These are phyloP conservation scores for Pleurotus platypus DNA, from an alignment of 768 basidiomycete species.

Conservation along the genomic window DNA sequence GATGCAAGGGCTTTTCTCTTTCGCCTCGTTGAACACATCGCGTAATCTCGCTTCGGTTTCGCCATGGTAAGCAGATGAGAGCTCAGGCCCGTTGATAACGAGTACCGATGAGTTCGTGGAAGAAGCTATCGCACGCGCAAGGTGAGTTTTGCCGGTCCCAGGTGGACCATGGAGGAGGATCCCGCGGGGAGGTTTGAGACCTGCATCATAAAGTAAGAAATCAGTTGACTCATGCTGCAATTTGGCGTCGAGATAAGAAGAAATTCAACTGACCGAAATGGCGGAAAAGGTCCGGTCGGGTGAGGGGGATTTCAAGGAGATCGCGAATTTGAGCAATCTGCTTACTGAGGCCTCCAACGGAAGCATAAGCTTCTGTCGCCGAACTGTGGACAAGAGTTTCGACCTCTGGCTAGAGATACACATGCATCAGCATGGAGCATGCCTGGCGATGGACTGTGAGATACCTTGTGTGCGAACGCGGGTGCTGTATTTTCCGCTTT, in stretches of 20 bases:
- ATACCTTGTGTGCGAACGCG: slow-evolving; percentile 32
- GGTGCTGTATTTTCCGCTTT: slow-evolving; percentile 1
- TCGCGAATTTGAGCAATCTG: slow-evolving; percentile 86
- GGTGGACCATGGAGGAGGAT: slow-evolving; percentile 94
- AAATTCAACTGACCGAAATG: slow-evolving; percentile 55
- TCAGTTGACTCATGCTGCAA: neutral
- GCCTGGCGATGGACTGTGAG: slow-evolving; percentile 6
- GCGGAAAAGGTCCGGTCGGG: slow-evolving; percentile 74
- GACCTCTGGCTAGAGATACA: slow-evolving; percentile 35
- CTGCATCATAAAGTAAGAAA: slow-evolving; percentile 24
- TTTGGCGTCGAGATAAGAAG: slow-evolving; percentile 7
- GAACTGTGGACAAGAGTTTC: slow-evolving; percentile 43
- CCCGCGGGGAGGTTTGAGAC: slow-evolving; percentile 94
- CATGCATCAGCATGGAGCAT: neutral
- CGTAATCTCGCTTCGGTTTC: slow-evolving; percentile 92
- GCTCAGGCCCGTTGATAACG: slow-evolving; percentile 91
- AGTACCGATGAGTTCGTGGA: slow-evolving; percentile 87
- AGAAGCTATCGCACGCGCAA: slow-evolving; percentile 90
- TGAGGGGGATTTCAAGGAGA: slow-evolving; percentile 82
- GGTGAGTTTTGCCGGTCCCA: slow-evolving; percentile 96
- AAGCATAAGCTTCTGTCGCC: slow-evolving; percentile 60
- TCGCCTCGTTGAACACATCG: slow-evolving; percentile 85
- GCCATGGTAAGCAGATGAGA: slow-evolving; percentile 94
- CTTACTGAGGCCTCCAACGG: slow-evolving; percentile 83
- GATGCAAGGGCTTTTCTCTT: slow-evolving; percentile 81